Base-by-base conservation (phyloP, 768 basidiomycete species). In the Tulasnella sp. region DNA sequence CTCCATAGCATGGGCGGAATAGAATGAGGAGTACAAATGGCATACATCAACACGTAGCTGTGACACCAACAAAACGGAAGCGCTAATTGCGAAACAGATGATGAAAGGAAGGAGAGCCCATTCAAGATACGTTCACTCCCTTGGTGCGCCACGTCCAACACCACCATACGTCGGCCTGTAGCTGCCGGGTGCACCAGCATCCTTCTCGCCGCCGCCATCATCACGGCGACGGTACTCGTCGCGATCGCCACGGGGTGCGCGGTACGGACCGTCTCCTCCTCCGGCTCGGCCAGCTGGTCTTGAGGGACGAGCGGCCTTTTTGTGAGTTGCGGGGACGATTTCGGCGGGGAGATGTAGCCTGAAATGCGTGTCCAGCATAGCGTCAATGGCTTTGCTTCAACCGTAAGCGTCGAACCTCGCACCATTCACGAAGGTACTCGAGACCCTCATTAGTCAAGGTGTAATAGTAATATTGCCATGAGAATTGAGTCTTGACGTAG, bases 401-500 rank as follows among this genome's bases (percentile, higher is more conserved):
- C 29, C 19, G 36, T 36, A 37, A n/a, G 69, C 78, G 83, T 86
- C 80, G 54, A 77, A 34, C 34, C 69, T 80, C 83, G 72, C 79
- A 88, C 87, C 91, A 96, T 85, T 97, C 95, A 79, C 97, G 91
- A 84, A 99, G 92, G 86, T 93, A 97, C 80, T 97, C 95, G 79
- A 99, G 91, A 82, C 97, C 97, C 85, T 99, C 97, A 72, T 94
- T 91, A 81, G 96, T 99, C 82, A 99, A 88, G 82, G 90, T 89
- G 86, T 99, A 99, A 87, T 99, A 99, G 86, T 97, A 99, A 88
- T 90, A 97, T 83, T 98, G 96, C 97, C 97, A 99, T 70, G 93
- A 95, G 88, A 99, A 99, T 83, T 95, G 97, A 80, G 97, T 99
- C 90, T 98, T 98, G 86, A 99, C 95, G 84, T 87, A 90, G 76